Evolutionary conservation across 768 basidiomycete genomes (phyloP).

Genomic region (Naganishia antarctica): DNA sequence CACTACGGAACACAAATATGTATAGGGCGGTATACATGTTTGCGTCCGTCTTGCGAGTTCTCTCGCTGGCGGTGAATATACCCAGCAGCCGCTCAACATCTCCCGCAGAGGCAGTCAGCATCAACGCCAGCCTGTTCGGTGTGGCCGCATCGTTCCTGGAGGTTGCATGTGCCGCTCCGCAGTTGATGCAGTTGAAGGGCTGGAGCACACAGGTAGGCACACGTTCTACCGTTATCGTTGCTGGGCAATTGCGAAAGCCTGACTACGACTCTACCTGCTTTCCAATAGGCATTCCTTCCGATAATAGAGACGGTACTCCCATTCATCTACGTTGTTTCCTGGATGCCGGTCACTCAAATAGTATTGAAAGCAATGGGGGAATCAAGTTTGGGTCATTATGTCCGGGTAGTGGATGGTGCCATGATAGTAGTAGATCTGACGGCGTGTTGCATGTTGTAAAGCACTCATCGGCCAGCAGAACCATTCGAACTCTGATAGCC

Average conservation of each 20-base stretch:
- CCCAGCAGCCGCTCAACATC: neutral
- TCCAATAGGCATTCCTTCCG: neutral
- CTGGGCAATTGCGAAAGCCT: neutral
- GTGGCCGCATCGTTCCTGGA: neutral
- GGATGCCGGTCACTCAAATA: constrained; percentile 1
- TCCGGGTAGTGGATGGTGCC: neutral
- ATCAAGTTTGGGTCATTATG: neutral
- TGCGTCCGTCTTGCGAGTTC: constrained; percentile 1
- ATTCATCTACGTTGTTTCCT: neutral
- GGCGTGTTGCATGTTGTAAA: neutral
- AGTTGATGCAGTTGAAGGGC: neutral
- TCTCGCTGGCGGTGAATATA: neutral
- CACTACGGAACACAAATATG: neutral
- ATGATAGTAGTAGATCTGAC: neutral
- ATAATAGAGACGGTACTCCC: neutral
- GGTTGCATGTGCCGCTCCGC: neutral
- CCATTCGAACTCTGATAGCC: too few relatives aligned
- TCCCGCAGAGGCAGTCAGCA: neutral
- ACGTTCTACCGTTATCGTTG: too few relatives aligned
- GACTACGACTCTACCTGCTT: neutral
- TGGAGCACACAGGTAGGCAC: neutral
- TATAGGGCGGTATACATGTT: neutral
- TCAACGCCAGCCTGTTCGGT: neutral
- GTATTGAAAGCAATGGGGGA: neutral
- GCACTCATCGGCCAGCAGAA: neutral